Percentiles rank a stretch among this genome's conserved stretches.
Conservation (phyloP, 768 basidiomycete species). For the Mycena sanguinolenta region DNA sequence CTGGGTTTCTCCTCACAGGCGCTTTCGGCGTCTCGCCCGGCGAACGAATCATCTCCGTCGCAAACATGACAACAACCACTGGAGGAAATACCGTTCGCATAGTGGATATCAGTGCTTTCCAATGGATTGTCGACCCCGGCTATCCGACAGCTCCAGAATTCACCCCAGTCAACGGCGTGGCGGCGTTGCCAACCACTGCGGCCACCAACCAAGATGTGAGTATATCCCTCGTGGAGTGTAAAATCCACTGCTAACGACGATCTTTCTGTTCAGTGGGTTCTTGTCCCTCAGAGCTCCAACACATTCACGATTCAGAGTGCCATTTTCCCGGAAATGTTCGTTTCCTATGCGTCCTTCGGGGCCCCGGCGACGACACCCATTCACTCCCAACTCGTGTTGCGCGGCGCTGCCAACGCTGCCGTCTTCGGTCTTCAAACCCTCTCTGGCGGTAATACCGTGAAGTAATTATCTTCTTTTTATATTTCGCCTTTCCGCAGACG, state of each 20-base stretch:
- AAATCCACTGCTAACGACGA: not conserved
- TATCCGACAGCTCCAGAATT: constrained; percentile 11
- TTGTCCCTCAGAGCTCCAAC: constrained; percentile 5
- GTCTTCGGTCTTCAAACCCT: constrained; percentile 20
- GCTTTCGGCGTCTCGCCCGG: not conserved
- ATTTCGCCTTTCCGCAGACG: not conserved
- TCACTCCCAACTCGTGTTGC: constrained; percentile 17
- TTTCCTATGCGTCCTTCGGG: constrained; percentile 17
- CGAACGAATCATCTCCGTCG: not conserved
- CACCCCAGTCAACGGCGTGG: not conserved
- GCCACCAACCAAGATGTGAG: constrained; percentile 10
- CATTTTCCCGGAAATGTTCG: constrained; percentile 16
- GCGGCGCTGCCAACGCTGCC: constrained; percentile 8
- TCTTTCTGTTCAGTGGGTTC: constrained; percentile 7
- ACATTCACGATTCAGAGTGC: constrained; percentile 23
- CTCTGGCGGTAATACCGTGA: not conserved
- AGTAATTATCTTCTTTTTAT: not conserved
- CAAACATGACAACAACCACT: not conserved
- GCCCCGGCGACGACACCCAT: not conserved
- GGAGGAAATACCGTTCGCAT: constrained; percentile 5
- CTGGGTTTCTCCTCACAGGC: not conserved
- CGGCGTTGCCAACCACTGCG: not conserved
- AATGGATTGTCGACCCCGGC: not conserved
- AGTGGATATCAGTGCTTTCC: not conserved
- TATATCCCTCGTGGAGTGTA: not conserved